These are phyloP conservation scores for Alternaria metachromatica DNA, from an alignment of 2,329 filamentous ascomycete species.

Conservation along the genomic window DNA sequence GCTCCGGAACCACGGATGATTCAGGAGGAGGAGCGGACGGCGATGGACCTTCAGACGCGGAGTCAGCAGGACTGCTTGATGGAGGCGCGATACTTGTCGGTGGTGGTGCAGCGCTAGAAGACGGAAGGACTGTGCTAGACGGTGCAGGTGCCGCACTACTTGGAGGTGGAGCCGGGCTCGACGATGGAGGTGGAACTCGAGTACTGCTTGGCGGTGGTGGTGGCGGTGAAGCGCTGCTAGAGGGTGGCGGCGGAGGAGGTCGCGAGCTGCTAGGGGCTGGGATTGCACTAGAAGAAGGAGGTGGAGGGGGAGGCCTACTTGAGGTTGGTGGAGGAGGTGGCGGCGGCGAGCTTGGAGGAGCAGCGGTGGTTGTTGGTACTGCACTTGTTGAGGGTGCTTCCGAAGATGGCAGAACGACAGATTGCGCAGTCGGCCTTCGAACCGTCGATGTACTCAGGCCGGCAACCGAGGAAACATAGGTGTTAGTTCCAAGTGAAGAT, in stretches of 20 bases:
- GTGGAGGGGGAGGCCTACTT: constrained; percentile 13
- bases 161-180: constrained; percentile 15
- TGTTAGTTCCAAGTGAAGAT: constrained; percentile 10
- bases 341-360: constrained; percentile 2
- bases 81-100: constrained; percentile 18
- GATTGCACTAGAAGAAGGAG: constrained; percentile 18
- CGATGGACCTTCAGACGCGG: constrained; percentile 24
- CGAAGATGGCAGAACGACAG: neutral
- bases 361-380: neutral
- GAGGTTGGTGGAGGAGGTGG: constrained; percentile 13
- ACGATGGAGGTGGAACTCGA: constrained; percentile 11
- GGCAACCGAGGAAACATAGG: constrained; percentile 8
- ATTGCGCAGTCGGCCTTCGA: neutral
- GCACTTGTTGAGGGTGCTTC: constrained; percentile 9
- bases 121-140: constrained; percentile 13
- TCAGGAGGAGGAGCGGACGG: neutral
- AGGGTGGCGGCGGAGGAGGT: constrained; percentile 1
- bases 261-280: constrained; percentile 2
- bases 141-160: constrained; percentile 12
- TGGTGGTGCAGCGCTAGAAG: constrained; percentile 3
- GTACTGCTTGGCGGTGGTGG: constrained; percentile 3
- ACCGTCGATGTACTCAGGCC: constrained; percentile 2
- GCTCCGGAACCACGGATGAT: neutral
- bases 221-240: neutral
- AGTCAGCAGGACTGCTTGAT: constrained; percentile 33